Conservation (phyloP, 768 basidiomycete species). For the Cubamyces lactineus region DNA sequence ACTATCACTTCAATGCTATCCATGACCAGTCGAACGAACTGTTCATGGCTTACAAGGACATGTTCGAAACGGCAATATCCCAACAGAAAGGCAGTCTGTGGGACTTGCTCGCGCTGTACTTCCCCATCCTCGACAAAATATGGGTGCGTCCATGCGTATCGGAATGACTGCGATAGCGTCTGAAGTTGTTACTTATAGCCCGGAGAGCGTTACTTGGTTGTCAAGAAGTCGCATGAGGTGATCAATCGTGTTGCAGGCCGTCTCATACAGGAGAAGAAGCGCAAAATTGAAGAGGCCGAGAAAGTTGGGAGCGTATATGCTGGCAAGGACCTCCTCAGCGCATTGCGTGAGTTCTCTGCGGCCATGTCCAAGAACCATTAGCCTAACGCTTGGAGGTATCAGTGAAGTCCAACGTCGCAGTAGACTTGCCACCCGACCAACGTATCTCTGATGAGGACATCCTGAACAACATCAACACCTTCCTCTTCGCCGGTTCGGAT, state of each 20-base stretch:
- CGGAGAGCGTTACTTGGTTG: constrained; percentile 43
- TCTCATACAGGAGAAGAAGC: constrained; percentile 80
- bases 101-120: constrained; percentile 56
- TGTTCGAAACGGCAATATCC: constrained; percentile 76
- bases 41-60: constrained; percentile 79
- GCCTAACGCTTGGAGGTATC: neutral
- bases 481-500: constrained; percentile 91
- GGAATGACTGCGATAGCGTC: no score
- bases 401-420: constrained; percentile 86
- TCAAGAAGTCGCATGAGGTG: constrained; percentile 59
- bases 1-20: constrained; percentile 85
- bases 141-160: constrained; percentile 53
- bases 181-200: constrained; percentile 50
- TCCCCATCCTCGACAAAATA: constrained; percentile 55
- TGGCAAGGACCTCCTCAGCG: constrained; percentile 77
- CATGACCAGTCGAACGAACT: constrained; percentile 78
- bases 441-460: constrained; percentile 89
- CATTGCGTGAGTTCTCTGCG: constrained; percentile 61
- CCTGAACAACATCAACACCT: constrained; percentile 83
- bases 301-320: constrained; percentile 51
- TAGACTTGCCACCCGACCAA: constrained; percentile 66
- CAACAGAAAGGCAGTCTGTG: constrained; percentile 55
- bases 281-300: constrained; percentile 64
- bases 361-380: no score
- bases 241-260: constrained; percentile 75